Base-by-base conservation (phyloP, 306 rosid species). In the Castanea mollissima region DNA sequence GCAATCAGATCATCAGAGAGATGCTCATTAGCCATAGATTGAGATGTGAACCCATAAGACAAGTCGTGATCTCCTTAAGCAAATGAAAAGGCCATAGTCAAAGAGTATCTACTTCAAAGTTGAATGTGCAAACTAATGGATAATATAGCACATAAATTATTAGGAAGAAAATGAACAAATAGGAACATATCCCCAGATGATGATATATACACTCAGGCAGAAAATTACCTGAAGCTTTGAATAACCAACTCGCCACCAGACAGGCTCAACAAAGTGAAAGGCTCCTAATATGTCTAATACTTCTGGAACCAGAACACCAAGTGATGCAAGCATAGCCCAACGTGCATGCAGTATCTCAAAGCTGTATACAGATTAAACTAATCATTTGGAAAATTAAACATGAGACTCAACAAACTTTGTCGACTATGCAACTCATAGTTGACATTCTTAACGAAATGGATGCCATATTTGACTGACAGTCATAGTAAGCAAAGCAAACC, bases 221-320 rank as follows among this genome's bases (percentile, higher is more conserved):
- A 51, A 68, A 21, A 62, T 77, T 62, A 92, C 98, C 97, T 89
- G 84, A 83, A 94, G 95, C 81, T 94, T 94, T 54, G 99, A 90
- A 87, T 92, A 94, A 73, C 97, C 99, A 80, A 92, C 99, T 62
- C 95, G 91, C 99, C 99, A 91, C 99, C 99, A 94, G 35, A 94
- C 89, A 44, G 99, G 97, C 84, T 94, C 97, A 19, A 80, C 93
- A 78, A 94, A 94, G 88, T 94, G 95, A 89, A 91, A 90, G 77
- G 89, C 86, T 83, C 97, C 97, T 54, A 62, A 73, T 13, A 90
- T 82, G 82, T 94, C 91, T 74, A 92, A 87, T 69, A 87, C 81
- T 87, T 94, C 99, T 25, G 97, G 99, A 87, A 94, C 51, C 76
- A 94, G 84, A 64, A 86, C 97, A 74, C 97, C 97, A 11, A 92